These are phyloP conservation scores for Collybiopsis luxurians DNA, from an alignment of 768 basidiomycete genomes.

Conservation along the genomic window DNA sequence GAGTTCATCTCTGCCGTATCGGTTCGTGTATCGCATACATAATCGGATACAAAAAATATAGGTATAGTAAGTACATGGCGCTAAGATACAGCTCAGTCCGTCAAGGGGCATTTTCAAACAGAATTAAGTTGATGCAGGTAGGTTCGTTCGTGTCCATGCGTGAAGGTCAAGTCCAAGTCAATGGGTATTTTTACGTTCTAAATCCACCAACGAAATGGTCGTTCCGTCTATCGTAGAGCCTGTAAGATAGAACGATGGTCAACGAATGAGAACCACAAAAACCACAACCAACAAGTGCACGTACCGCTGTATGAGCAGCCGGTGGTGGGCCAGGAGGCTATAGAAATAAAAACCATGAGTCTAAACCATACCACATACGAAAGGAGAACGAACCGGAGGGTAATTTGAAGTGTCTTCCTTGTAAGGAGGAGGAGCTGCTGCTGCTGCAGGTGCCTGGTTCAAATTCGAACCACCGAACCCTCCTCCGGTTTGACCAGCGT, in stretches of 20 bases:
- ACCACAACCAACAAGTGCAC: background rate
- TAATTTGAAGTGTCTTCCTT: background rate
- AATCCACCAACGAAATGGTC: conserved; percentile 6
- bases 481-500: background rate
- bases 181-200: background rate
- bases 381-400: background rate
- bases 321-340: conserved; percentile 4
- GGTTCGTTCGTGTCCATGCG: too few relatives aligned
- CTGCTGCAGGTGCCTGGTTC: background rate
- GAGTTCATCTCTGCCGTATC: too few relatives aligned
- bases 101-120: too few relatives aligned
- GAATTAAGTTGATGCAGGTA: too few relatives aligned
- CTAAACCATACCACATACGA: too few relatives aligned
- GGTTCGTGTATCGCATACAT: too few relatives aligned
- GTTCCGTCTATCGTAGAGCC: background rate
- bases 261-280: background rate
- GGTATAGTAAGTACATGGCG: too few relatives aligned
- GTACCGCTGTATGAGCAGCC: background rate
- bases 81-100: too few relatives aligned
- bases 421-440: too few relatives aligned
- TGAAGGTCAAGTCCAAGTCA: too few relatives aligned
- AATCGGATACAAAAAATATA: too few relatives aligned
- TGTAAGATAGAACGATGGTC: background rate
- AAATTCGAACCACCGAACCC: background rate
- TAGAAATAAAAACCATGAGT: background rate